Evolutionary conservation across 208 protist species (phyloP), one percentile per base, ranked within the genome.

Genomic region (Herpetomonas samuelpessoai): DNA sequence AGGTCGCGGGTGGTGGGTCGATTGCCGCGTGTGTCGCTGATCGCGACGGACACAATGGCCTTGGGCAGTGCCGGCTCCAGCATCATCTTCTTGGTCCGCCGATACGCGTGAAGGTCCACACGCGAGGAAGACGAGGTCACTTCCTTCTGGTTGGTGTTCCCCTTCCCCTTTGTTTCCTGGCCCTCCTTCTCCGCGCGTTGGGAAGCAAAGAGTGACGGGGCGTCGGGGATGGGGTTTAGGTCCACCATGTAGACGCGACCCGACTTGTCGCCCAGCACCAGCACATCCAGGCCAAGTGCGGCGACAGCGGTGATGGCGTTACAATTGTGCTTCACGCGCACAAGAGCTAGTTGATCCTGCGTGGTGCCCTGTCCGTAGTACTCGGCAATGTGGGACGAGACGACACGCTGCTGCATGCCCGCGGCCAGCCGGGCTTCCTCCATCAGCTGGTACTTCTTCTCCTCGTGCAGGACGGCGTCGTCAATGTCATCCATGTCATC

Each of bases 231-330:
- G 35, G 44, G n/a, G 24, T 29, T 4, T 45, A 88, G 31, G 57
- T 87, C 74, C 1, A 66, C 75, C 2, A 87, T 21, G 61, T 89
- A 95, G 18, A 94, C 86, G 22, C 83, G 76, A 0, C 91, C 91
- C 0, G 88, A 77, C 65, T 96, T 96, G 57, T 96, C 91, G 27
- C 91, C 91, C 28, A 90, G 79, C 7, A 88, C 77, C 25, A 95
- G 64, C 26, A 85, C 53, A 14, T 90, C 77, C 0, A 31, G 48
- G 25, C 83, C 84, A 57, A 95, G 75, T 44, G 63, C 55, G 21
- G 83, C 83, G 29, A 92, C 81, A 31, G 82, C 83, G n/a, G 89
- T 93, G 46, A 95, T 71, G 41, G 82, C 69, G 67, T 95, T 93
- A 66, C 83, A 79, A 74, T 95, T 95, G 72, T 95, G 89, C 12